These are phyloP conservation scores for Dendrobium catenatum DNA, from an alignment of 106 monocot genomes.

Conservation along the genomic window DNA sequence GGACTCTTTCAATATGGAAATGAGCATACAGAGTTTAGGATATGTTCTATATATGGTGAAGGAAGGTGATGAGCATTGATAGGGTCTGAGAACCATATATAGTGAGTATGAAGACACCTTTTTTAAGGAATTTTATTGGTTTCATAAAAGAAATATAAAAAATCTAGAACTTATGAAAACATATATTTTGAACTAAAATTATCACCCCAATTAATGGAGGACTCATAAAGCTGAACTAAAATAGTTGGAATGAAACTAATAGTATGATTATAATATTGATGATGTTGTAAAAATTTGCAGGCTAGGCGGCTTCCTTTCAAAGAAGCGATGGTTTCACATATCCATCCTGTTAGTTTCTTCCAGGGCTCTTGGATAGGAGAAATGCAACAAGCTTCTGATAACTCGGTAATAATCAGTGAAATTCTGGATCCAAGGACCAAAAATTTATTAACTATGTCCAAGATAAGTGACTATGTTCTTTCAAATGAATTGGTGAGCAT, in stretches of 20 bases:
- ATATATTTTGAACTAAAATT: background rate
- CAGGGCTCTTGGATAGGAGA: slow-evolving; percentile 71
- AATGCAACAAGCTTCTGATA: slow-evolving; percentile 74
- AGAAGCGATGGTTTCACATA: slow-evolving; percentile 32
- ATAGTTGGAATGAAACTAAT: background rate
- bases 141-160: no score
- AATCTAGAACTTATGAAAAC: no score
- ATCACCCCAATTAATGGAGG: background rate
- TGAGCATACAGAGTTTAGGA: no score
- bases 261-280: background rate
- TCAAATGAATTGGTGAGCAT: slow-evolving; percentile 79
- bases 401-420: slow-evolving; percentile 66
- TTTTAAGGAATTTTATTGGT: no score
- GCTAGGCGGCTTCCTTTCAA: slow-evolving; percentile 55
- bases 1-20: no score
- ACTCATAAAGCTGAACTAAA: background rate
- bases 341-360: slow-evolving; percentile 35
- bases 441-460: slow-evolving; percentile 60
- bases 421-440: slow-evolving; percentile 69
- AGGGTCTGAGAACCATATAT: no score
- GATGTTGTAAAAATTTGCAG: slow-evolving; percentile 18
- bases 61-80: no score
- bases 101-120: no score
- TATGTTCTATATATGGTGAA: no score
- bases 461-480: slow-evolving; percentile 69